Conservation (phyloP, 495 filamentous ascomycete species). For the Penicillium cosmopolitanum region DNA sequence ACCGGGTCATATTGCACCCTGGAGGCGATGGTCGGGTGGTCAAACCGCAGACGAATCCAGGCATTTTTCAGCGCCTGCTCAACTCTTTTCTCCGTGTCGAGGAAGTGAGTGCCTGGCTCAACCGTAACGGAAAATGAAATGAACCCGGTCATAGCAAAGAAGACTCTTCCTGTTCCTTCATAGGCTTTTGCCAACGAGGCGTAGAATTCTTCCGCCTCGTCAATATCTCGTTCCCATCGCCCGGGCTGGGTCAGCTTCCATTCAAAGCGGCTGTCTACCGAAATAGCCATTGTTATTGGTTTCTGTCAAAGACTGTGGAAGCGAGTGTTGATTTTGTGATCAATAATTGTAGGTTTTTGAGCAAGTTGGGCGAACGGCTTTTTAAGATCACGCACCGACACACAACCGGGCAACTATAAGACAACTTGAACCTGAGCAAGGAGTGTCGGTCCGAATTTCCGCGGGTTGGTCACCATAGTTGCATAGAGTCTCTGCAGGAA, state of each 20-base stretch:
- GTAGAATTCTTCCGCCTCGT: conserved; percentile 51
- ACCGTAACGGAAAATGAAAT: not conserved
- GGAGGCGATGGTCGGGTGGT: conserved; percentile 49
- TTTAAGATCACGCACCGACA: not conserved
- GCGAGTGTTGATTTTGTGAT: not conserved
- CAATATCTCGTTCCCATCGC: conserved; percentile 46
- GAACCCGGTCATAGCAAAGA: conserved; percentile 41
- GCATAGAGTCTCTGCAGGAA: not conserved
- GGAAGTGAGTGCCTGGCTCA: not conserved
- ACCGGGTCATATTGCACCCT: conserved; percentile 31
- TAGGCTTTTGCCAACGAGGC: conserved; percentile 36
- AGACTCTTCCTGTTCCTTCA: conserved; percentile 40
- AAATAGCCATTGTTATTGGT: not conserved
- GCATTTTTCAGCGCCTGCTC: conserved; percentile 32
- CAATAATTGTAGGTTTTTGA: not conserved
- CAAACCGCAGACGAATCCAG: conserved; percentile 44
- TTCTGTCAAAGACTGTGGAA: not conserved
- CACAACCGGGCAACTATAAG: not conserved
- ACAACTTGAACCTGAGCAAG: not conserved
- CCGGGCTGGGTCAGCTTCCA: conserved; percentile 14
- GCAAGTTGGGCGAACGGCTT: not conserved
- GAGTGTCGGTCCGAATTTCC: not conserved
- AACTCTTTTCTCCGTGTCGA: not conserved
- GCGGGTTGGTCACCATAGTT: not conserved
- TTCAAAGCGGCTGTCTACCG: not conserved